These are phyloP conservation scores for Yarrowia keelungensis DNA, from an alignment of 805 yeast genomes.

Conservation along the genomic window DNA sequence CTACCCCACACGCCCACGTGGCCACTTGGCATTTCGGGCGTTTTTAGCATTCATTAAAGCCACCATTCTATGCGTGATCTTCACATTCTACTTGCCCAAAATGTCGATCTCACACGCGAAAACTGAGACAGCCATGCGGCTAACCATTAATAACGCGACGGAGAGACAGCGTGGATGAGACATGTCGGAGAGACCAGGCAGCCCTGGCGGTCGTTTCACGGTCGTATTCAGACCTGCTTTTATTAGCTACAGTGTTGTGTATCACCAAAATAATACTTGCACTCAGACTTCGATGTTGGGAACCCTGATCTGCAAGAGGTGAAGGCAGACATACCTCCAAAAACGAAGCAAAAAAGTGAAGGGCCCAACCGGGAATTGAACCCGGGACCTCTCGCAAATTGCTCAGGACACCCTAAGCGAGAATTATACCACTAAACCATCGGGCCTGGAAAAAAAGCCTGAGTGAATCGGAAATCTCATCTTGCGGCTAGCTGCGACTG, in stretches of 20 bases:
- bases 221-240: too few relatives aligned
- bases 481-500: too few relatives aligned
- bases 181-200: too few relatives aligned
- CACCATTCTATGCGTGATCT: constrained; percentile 22
- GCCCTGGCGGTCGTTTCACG: too few relatives aligned
- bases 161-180: too few relatives aligned
- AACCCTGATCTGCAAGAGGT: constrained; percentile 1
- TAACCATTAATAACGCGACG: too few relatives aligned
- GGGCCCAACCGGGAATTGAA: constrained; percentile 39
- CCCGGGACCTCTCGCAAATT: constrained; percentile 39
- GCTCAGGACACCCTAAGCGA: constrained; percentile 37
- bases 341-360: not conserved
- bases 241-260: too few relatives aligned
- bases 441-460: constrained; percentile 26
- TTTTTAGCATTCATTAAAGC: not conserved
- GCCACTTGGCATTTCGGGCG: not conserved
- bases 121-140: constrained; percentile 8
- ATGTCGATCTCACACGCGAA: constrained; percentile 4
- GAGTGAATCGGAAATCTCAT: not conserved
- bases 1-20: constrained; percentile 22
- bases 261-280: too few relatives aligned
- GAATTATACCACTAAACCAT: constrained; percentile 38
- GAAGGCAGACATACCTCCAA: not conserved
- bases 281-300: too few relatives aligned
- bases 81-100: not conserved